These are phyloP conservation scores for Botrytis medusae DNA, from an alignment of 2,329 filamentous ascomycete genomes.

Conservation along the genomic window DNA sequence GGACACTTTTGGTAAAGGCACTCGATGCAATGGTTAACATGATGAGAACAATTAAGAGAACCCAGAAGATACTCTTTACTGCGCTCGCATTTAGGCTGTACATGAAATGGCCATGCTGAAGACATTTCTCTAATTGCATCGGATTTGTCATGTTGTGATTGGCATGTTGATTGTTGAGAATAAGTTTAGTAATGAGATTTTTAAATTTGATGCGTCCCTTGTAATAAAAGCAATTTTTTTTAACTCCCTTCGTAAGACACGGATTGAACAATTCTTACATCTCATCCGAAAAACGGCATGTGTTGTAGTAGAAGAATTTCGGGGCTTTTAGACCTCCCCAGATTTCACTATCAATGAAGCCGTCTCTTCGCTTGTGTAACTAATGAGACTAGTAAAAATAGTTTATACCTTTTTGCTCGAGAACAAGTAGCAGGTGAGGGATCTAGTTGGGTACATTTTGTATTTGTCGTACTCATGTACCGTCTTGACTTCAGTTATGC, in stretches of 20 bases:
- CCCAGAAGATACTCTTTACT: slow-evolving; percentile 51
- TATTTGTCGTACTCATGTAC: neutral
- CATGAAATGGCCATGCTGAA: slow-evolving; percentile 46
- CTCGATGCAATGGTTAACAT: slow-evolving; percentile 46
- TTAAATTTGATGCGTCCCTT: neutral
- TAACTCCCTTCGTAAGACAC: neutral
- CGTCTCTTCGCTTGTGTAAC: neutral
- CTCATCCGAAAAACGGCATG: neutral
- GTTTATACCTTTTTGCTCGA: neutral
- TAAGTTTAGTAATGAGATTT: neutral
- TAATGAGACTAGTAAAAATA: neutral
- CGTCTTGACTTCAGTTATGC: neutral
- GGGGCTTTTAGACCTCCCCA: neutral
- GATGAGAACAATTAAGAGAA: slow-evolving; percentile 44
- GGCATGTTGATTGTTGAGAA: neutral
- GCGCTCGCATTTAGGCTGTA: slow-evolving; percentile 46
- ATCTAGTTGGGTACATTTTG: neutral
- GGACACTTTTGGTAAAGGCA: slow-evolving; percentile 28
- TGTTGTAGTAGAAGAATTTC: neutral
- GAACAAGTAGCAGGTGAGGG: neutral
- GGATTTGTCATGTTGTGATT: neutral
- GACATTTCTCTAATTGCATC: slow-evolving; percentile 33
- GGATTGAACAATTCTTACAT: neutral
- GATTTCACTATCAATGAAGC: neutral
- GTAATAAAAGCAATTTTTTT: neutral